phyloP scores from a whole-genome alignment of 495 filamentous ascomycete species.

The Astrothelium macrocarpum region DNA sequence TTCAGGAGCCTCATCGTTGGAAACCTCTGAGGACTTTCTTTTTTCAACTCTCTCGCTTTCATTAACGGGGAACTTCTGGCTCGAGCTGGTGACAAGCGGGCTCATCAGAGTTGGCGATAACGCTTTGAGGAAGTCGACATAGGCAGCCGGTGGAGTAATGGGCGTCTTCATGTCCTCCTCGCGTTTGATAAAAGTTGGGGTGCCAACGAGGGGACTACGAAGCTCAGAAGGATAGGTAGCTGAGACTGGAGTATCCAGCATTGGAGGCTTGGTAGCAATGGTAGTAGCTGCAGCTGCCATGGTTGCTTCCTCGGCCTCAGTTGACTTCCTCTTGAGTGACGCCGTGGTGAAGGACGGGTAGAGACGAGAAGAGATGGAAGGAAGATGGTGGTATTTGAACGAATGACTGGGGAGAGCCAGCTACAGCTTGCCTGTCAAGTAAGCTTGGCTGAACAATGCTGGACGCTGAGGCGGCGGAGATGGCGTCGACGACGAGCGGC shows the following conservation, averaged over 20 bases:
- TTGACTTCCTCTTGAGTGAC: constrained; percentile 3
- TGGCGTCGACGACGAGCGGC: neutral
- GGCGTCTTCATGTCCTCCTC: constrained; percentile 56
- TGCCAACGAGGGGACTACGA: constrained; percentile 45
- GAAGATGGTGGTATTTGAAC: constrained; percentile 2
- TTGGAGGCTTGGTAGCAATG: constrained; percentile 4
- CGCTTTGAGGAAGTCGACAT: constrained; percentile 82
- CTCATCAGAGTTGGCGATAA: constrained; percentile 56
- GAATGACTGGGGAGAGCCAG: constrained; percentile 2
- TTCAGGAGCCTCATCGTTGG: neutral
- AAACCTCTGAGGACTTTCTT: neutral
- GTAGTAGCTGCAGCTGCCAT: neutral
- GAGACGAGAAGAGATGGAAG: constrained; percentile 6
- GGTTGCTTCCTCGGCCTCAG: constrained; percentile 5
- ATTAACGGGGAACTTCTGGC: constrained; percentile 9
- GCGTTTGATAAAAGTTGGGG: constrained; percentile 43
- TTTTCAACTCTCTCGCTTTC: neutral
- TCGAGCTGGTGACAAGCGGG: constrained; percentile 29
- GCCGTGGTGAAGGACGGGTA: constrained; percentile 6
- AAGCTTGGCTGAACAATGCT: neutral
- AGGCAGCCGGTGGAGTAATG: constrained; percentile 85
- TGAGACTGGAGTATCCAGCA: constrained; percentile 68
- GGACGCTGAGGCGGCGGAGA: constrained; percentile 1
- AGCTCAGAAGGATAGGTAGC: constrained; percentile 73
- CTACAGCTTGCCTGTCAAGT: neutral